Conservation (phyloP, 2,329 filamentous ascomycete species). For the Talaromyces funiculosus region DNA sequence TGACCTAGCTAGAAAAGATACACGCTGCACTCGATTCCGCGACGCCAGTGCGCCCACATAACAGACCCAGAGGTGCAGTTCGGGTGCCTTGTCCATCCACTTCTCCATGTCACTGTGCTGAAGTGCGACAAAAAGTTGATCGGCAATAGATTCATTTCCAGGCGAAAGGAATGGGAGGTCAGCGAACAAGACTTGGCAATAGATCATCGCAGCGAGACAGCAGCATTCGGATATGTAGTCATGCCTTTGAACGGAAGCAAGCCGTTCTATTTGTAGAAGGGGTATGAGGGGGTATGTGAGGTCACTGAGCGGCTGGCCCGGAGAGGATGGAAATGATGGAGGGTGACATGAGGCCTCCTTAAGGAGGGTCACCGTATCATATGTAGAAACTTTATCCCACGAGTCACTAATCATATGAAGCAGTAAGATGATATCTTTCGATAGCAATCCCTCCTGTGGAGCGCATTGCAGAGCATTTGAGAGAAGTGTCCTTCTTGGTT, state of each 20-base stretch:
- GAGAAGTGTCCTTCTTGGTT: conserved; percentile 5
- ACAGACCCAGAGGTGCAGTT: conserved; percentile 4
- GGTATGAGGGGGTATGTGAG: neutral
- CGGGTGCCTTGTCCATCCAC: conserved; percentile 5
- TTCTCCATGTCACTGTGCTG: neutral
- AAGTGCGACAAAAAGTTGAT: neutral
- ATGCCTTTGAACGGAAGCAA: neutral
- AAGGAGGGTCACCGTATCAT: neutral
- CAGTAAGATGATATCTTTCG: neutral
- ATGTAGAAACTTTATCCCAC: neutral
- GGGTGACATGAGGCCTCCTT: neutral
- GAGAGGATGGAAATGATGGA: neutral
- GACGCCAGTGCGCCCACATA: conserved; percentile 5
- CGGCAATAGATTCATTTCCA: neutral
- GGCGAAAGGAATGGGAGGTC: conserved; percentile 1
- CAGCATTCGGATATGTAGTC: conserved; percentile 9
- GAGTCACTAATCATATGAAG: conserved; percentile 1
- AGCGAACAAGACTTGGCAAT: neutral
- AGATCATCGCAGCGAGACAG: conserved; percentile 6
- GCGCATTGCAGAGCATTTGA: conserved; percentile 3
- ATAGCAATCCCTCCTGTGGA: neutral
- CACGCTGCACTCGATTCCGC: neutral
- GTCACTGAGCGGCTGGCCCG: neutral
- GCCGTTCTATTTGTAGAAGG: neutral
- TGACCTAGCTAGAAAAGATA: conserved; percentile 5